Base-by-base conservation (phyloP, 2,329 filamentous ascomycete species). In the Pestalotiopsis sp. region DNA sequence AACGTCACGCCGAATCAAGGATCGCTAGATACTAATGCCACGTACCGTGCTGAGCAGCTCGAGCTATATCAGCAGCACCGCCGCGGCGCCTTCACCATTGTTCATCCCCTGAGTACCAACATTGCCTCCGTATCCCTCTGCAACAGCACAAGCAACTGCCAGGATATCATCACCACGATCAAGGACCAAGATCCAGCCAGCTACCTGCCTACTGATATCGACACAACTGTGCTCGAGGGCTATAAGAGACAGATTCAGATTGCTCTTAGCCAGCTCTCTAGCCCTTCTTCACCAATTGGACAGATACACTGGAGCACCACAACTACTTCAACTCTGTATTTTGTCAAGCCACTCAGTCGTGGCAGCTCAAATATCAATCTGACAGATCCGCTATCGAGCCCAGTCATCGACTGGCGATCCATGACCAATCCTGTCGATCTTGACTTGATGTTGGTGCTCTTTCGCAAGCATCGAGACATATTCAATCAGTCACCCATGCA, bases 341-440 rank as follows among this genome's bases (percentile, higher is more conserved):
- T 80, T 45, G 74, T 79, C 66, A 80, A 82, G 70, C 81, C 81
- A 3, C 75, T 83, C 56, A 80, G 78, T 52, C 77, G 82, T 13
- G 82, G 82, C 27, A 79, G 77, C 23, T 77, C 83, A 63, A 78
- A 76, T 49, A 79, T 83, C 59, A 76, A 80, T 72, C 73, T 76
- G 1, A 72, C 73, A 0, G 75, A 83, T 72, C 80, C 80, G 12
- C 73, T 76, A 7, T 75, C 70, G 3, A 73, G 74, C 25, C 81
- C 82, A 0, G 66, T 78, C 6, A 76, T 83, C 38, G 81, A 84
- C 73, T 80, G 80, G 71, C 78, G 78, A 65, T 78, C 78, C 7
- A 76, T 75, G 7, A 79, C 78, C 13, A 80, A 83, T 64, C 82
- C 81, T 1, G 72, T 78, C 17, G 81, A 83, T 67, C 66, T 81